Base-by-base conservation (phyloP, 1,284 basidiomycete species). In the Schizophyllum amplum region DNA sequence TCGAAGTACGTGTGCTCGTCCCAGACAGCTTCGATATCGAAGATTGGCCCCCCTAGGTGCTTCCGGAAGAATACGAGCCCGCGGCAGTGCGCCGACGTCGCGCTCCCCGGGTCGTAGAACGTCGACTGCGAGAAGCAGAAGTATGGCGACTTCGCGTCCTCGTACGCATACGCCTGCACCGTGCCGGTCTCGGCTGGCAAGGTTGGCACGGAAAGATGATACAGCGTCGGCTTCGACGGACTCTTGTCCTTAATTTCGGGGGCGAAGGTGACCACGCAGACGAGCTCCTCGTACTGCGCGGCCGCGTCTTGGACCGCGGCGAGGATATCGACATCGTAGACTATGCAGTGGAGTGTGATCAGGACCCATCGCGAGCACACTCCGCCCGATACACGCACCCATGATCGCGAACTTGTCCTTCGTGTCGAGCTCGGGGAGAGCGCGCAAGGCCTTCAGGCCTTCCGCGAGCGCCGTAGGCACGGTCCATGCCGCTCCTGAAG, bases 21-120 rank as follows among this genome's bases (percentile, higher is more conserved):
- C 79, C 79, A 81, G 42, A 80, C 75, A 2, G 73, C 74, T 60
- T 79, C 79, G 4, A 80, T 65, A 61, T 81, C 76, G 55, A 80
- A 81, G 17, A 69, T 59, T 22, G 74, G 76, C 0, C n/a, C 49
- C 2, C 24, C 15, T 17, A 42, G 13, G 13, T 50, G 24, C 48
- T 50, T 50, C 15, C 24, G 48, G 13, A 78, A 61, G 60, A 77
- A 77, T 15, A 71, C 69, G n/a, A 76, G 67, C 7, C 72, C 70
- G 27, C 75, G 72, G 42, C 68, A 75, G 54, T 79, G 75, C 6
- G 76, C 71, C 23, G 75, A 63, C 4, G 71, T 66, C 11, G 76
- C 73, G 57, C 63, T 68, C 7, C 69, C 67, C 21, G 72, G 67
- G 46, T 73, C 69, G 57, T 77, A 79, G 1, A 68, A 67, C 9